Percentiles rank a stretch among this genome's conserved stretches.
Evolutionary conservation across 73 alveolate species (phyloP).

Genomic region (Chromera velia): DNA sequence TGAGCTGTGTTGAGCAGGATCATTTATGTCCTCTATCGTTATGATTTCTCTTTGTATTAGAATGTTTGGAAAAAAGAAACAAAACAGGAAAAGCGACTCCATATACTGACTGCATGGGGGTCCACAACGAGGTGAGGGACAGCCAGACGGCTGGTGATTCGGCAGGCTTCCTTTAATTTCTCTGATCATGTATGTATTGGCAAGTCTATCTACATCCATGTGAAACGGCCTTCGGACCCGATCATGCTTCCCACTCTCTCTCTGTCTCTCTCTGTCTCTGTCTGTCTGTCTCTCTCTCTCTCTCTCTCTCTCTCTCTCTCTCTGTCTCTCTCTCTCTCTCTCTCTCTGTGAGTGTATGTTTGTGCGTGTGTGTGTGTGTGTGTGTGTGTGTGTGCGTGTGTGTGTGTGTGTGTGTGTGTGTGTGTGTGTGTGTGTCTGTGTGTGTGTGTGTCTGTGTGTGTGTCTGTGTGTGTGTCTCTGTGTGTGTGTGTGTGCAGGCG

Average conservation of each 20-base stretch:
- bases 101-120: no score
- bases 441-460: not conserved
- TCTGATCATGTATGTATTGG: no score
- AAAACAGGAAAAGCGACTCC: no score
- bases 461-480: not conserved
- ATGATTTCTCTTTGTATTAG: no score
- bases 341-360: not conserved
- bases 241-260: not conserved
- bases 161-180: no score
- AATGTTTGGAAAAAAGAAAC: no score
- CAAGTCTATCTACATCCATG: no score
- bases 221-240: no score
- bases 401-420: not conserved
- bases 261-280: not conserved
- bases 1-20: no score
- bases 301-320: not conserved
- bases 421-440: not conserved
- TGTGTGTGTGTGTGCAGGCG: not conserved
- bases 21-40: no score
- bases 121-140: no score
- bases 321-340: not conserved
- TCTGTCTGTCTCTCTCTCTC: slow-evolving; percentile 7
- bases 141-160: no score
- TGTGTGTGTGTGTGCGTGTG: not conserved
- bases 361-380: not conserved